Evolutionary conservation across 371 early-diverging fungal species (phyloP), one percentile per base, ranked within the genome.

Genomic region (Chytridium lagenaria): DNA sequence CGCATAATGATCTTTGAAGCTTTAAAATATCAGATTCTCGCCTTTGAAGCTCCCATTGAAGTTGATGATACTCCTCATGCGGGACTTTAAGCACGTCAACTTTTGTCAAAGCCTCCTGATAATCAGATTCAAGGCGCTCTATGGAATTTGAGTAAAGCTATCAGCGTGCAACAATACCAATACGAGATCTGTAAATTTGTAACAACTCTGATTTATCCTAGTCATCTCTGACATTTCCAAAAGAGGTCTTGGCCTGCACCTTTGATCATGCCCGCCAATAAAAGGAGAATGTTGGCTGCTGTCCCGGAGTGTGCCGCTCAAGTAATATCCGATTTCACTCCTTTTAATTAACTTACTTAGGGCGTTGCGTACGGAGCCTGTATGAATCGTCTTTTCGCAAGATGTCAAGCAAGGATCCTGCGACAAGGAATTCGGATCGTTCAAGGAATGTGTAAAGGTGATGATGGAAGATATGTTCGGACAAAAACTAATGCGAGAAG

Each of bases 21-120:
- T 81, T 65, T 0, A 72, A 71, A 23, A 86, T 76, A 59, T 86
- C 87, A 22, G 67, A 74, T 31, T 79, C 72, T 22, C 81, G 49
- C 22, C 83, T n/a, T 67, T 82, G 81, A 22, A 85, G 74, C 64
- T 86, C 83, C 85, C 88, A 84, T n/a, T 72, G 52, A 34, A 81
- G 74, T 28, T 68, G 65, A 68, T 85, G 86, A 61, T 70, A 70
- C 40, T 87, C 86, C 28, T 82, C 81, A 69, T 86, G 84, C 22
- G 79, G 55, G 19, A 84, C 65, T 52, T 74, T 71, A 34, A 83
- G 65, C 33, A 67, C 37, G 59, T 83, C 83, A 28, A 87, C 74
- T 7, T 55, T 61, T 34, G 59, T 73, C 26, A 80, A 31, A 12
- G 81, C 82, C 23, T 75, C 77, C 10, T 77, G 67, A 63, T 76